Conservation (phyloP, 768 basidiomycete species). For the Rhodotorula diobovata region DNA sequence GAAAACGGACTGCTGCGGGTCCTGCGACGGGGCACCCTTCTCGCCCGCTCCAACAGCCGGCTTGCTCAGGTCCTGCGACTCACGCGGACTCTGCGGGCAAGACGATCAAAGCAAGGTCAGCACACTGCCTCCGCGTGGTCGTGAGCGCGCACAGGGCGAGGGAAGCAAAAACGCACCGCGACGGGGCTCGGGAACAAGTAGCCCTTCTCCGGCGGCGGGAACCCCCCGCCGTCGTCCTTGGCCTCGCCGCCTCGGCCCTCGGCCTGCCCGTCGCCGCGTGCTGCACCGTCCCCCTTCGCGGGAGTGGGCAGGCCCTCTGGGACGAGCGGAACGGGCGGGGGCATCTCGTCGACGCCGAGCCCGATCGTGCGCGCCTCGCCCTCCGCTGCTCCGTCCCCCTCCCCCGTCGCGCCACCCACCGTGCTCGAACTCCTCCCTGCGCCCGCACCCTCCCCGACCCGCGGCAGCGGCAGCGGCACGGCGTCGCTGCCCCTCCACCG, state of each 20-base stretch:
- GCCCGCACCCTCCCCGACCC: not conserved
- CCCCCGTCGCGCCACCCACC: too few relatives aligned
- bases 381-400: not conserved
- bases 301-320: too few relatives aligned
- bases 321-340: not conserved
- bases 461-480: not conserved
- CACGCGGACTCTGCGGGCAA: not conserved
- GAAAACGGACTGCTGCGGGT: not conserved
- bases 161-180: not conserved
- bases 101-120: not conserved
- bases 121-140: too few relatives aligned
- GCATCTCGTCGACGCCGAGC: not conserved
- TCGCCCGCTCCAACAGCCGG: too few relatives aligned
- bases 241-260: not conserved
- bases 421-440: not conserved
- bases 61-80: not conserved
- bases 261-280: constrained; percentile 8
- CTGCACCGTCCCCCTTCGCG: not conserved
- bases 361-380: not conserved
- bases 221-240: not conserved
- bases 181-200: constrained; percentile 32
- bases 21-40: not conserved
- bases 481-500: constrained; percentile 16
- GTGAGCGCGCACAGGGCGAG: too few relatives aligned
- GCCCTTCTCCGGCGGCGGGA: constrained; percentile 25